Conservation (phyloP, 345 rosid species). For the Ceriops zippeliana region DNA sequence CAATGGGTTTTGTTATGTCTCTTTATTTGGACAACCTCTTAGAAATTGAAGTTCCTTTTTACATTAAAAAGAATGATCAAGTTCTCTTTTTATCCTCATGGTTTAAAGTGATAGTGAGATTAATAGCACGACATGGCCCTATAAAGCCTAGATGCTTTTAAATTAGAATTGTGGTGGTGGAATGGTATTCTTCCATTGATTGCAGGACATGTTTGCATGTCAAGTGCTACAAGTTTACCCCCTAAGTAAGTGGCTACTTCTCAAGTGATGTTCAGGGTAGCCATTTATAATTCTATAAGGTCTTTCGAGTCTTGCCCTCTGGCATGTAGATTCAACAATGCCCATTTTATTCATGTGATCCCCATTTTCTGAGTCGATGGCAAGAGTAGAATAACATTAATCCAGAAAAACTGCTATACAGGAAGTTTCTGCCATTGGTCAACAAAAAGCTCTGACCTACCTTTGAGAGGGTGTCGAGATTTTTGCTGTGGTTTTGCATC, state of each 20-base stretch:
- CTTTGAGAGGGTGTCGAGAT: neutral
- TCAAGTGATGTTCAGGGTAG: neutral
- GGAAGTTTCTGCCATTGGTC: neutral
- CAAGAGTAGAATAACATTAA: neutral
- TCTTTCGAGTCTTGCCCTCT: neutral
- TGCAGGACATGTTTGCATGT: neutral
- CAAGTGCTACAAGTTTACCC: neutral
- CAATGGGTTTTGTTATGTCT: constrained; percentile 29
- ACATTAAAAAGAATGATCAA: constrained; percentile 4
- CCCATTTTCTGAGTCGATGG: neutral
- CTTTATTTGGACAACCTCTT: constrained; percentile 21
- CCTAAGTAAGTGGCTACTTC: too few relatives aligned
- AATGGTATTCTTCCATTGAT: constrained; percentile 1
- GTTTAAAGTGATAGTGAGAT: neutral
- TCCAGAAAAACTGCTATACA: neutral
- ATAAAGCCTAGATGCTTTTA: neutral
- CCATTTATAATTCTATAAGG: neutral
- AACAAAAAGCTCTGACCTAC: neutral
- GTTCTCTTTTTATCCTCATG: constrained; percentile 7
- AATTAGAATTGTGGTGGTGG: neutral
- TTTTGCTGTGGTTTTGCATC: neutral
- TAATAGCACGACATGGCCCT: neutral
- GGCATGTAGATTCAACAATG: neutral
- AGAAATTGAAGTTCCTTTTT: constrained; percentile 1
- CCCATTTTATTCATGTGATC: neutral